These are phyloP conservation scores for Fusarium sp. DNA, from an alignment of 2,329 filamentous ascomycete species.

Conservation along the genomic window DNA sequence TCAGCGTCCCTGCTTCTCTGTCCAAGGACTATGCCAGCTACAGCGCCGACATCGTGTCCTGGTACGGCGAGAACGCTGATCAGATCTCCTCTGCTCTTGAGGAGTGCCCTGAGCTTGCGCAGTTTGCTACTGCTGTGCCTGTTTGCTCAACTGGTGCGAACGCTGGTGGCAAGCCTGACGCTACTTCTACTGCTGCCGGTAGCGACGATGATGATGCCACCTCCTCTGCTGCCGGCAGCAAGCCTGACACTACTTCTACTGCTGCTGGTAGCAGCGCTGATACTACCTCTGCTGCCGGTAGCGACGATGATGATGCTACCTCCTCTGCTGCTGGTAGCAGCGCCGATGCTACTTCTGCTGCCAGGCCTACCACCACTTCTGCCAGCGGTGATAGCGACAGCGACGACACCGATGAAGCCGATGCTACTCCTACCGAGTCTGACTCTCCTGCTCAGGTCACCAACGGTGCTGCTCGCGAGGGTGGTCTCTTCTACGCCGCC, in stretches of 20 bases:
- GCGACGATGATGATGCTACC: slow-evolving; percentile 7
- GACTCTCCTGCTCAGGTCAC: slow-evolving; percentile 10
- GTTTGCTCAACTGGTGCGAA: slow-evolving; percentile 36
- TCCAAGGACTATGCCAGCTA: slow-evolving; percentile 47
- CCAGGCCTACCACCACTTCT: slow-evolving; percentile 14
- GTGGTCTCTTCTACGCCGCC: slow-evolving; percentile 45
- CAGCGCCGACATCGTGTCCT: slow-evolving; percentile 44
- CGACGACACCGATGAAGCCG: slow-evolving; percentile 6
- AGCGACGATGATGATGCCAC: slow-evolving; percentile 7
- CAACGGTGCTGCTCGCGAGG: slow-evolving; percentile 40
- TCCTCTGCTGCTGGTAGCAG: slow-evolving; percentile 2
- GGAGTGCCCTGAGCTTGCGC: slow-evolving; percentile 42
- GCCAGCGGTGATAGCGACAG: slow-evolving; percentile 1
- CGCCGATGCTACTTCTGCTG: slow-evolving; percentile 14
- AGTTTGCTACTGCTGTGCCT: slow-evolving; percentile 33
- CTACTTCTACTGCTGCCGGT: slow-evolving; percentile 10
- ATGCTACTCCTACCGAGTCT: slow-evolving; percentile 7
- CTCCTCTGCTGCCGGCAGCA: slow-evolving; percentile 2
- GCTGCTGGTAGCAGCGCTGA: background rate
- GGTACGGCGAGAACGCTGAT: slow-evolving; percentile 45
- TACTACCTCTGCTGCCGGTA: slow-evolving; percentile 4
- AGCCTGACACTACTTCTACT: slow-evolving; percentile 11
- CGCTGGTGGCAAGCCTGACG: background rate
- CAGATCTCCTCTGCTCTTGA: slow-evolving; percentile 40
- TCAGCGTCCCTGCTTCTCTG: slow-evolving; percentile 46